Evolutionary conservation across 2,329 filamentous ascomycete genomes (phyloP).

Genomic region (Calonectria pseudoreteaudii): DNA sequence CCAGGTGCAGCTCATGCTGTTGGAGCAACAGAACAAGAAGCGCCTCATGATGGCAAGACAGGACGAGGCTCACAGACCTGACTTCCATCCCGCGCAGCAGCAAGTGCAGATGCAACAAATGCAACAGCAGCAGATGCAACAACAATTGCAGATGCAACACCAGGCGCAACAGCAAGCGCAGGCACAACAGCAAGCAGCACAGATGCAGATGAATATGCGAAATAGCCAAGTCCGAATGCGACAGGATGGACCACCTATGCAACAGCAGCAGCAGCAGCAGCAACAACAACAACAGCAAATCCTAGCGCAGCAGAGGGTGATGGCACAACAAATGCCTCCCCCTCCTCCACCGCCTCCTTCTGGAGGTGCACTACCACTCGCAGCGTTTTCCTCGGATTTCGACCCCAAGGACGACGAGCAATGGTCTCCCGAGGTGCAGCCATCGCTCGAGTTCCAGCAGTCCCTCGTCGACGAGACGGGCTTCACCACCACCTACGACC

Average conservation of each 20-base stretch:
- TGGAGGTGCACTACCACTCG: not conserved
- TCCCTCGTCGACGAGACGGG: conserved; percentile 69
- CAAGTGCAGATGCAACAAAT: conserved; percentile 1
- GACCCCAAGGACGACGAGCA: not conserved
- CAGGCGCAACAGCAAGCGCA: conserved; percentile 14
- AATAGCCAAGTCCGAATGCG: not conserved
- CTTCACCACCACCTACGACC: conserved; percentile 70
- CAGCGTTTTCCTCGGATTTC: not conserved
- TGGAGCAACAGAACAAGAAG: conserved; percentile 89
- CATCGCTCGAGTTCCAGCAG: conserved; percentile 54
- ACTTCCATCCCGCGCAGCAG: not conserved
- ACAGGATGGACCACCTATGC: not conserved
- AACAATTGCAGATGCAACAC: not conserved
- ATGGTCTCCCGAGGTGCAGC: conserved; percentile 48
- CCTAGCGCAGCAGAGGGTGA: not conserved
- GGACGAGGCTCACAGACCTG: conserved; percentile 51
- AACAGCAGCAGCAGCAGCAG: conserved; percentile 1
- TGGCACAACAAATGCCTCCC: not conserved
- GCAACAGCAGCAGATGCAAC: conserved; percentile 12
- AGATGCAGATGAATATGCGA: not conserved
- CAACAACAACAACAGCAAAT: not conserved
- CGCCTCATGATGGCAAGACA: conserved; percentile 84
- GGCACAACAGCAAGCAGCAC: conserved; percentile 8
- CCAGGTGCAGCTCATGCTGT: conserved; percentile 87
- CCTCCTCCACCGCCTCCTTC: not conserved